These are phyloP conservation scores for Termitomyces sp. DNA, from an alignment of 768 basidiomycete species.

Conservation along the genomic window DNA sequence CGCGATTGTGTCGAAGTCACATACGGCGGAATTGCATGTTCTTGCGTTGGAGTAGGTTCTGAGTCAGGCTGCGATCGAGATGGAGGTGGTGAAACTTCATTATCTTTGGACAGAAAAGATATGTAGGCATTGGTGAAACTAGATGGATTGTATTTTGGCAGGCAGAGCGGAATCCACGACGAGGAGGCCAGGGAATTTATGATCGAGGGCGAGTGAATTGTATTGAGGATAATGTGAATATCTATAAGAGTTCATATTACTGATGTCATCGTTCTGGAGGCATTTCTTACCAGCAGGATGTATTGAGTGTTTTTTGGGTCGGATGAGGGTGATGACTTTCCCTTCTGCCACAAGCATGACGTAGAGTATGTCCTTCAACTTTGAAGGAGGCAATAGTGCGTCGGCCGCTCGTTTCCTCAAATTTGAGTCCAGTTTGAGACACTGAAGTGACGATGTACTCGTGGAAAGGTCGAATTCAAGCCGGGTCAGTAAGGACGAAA, in stretches of 20 bases:
- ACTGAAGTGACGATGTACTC: slow-evolving; percentile 74
- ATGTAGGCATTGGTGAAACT: slow-evolving; percentile 93
- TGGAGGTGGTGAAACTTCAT: slow-evolving; percentile 15
- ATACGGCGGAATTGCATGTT: background rate
- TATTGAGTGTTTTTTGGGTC: slow-evolving; percentile 91
- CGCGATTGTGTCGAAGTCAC: slow-evolving; percentile 21
- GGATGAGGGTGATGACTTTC: slow-evolving; percentile 77
- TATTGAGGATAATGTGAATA: slow-evolving; percentile 89
- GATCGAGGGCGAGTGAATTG: slow-evolving; percentile 77
- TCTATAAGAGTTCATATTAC: slow-evolving; percentile 37
- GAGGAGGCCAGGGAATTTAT: slow-evolving; percentile 73
- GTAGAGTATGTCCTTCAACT: slow-evolving; percentile 92
- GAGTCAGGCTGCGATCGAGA: slow-evolving; percentile 3
- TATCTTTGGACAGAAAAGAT: slow-evolving; percentile 53
- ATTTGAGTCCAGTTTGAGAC: slow-evolving; percentile 65
- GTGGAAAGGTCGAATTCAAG: slow-evolving; percentile 79
- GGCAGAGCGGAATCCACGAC: slow-evolving; percentile 92
- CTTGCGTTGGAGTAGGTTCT: slow-evolving; percentile 10
- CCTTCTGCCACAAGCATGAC: slow-evolving; percentile 77
- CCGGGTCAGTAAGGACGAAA: slow-evolving; percentile 63
- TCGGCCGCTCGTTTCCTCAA: slow-evolving; percentile 76
- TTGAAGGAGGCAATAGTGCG: slow-evolving; percentile 69
- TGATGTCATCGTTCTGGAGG: background rate
- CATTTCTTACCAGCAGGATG: slow-evolving; percentile 72
- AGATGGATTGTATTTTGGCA: slow-evolving; percentile 88